Conservation (phyloP, 2,329 filamentous ascomycete genomes). For the Alternaria conjuncta region DNA sequence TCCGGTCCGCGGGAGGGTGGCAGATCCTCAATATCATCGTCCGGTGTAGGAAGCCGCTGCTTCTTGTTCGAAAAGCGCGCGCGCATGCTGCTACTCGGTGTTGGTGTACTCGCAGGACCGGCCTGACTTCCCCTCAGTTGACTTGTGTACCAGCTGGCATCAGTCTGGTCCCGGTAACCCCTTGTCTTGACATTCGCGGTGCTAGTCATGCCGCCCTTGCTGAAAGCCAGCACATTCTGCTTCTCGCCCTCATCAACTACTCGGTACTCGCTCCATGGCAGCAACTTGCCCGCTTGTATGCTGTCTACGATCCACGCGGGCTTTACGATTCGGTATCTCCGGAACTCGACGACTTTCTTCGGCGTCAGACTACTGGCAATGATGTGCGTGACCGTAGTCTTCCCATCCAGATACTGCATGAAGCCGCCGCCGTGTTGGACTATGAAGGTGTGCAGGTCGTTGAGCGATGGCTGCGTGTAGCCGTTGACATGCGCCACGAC, state of each 20-base stretch:
- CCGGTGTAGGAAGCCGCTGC: slow-evolving; percentile 32
- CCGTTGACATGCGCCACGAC: slow-evolving; percentile 92
- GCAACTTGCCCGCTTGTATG: slow-evolving; percentile 76
- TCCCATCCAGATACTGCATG: slow-evolving; percentile 91
- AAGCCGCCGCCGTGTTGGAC: slow-evolving; percentile 95
- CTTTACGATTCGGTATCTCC: slow-evolving; percentile 87
- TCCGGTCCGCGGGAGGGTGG: slow-evolving; percentile 44
- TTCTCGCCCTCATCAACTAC: slow-evolving; percentile 83
- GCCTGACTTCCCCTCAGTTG: slow-evolving; percentile 62
- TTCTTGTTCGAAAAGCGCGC: slow-evolving; percentile 28
- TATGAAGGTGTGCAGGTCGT: slow-evolving; percentile 84
- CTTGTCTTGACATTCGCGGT: slow-evolving; percentile 66
- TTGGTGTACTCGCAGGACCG: slow-evolving; percentile 36
- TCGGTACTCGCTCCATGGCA: slow-evolving; percentile 86
- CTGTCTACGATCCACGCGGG: slow-evolving; percentile 95
- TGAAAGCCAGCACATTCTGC: slow-evolving; percentile 76
- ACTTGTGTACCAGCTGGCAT: slow-evolving; percentile 80
- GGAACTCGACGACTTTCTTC: slow-evolving; percentile 91
- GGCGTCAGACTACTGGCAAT: slow-evolving; percentile 89
- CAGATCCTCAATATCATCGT: slow-evolving; percentile 36
- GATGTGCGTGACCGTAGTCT: slow-evolving; percentile 95
- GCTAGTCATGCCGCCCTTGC: slow-evolving; percentile 68
- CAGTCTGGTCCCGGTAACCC: slow-evolving; percentile 81
- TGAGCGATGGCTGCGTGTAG: slow-evolving; percentile 92
- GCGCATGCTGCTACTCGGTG: slow-evolving; percentile 24